Conservation (phyloP, 2,329 filamentous ascomycete genomes). For the Phialophora chinensis region DNA sequence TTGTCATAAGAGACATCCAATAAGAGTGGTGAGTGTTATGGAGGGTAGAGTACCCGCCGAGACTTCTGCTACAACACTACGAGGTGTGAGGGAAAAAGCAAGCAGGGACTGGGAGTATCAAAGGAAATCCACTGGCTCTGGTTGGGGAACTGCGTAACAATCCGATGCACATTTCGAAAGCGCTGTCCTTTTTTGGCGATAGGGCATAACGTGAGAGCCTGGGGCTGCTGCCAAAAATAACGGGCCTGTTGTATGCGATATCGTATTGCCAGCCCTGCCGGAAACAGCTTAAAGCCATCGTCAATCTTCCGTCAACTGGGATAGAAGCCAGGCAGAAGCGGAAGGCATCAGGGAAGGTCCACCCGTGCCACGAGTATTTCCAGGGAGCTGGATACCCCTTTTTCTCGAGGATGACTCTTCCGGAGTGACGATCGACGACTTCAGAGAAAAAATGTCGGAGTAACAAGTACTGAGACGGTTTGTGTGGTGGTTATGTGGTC, state of each 20-base stretch:
- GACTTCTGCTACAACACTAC: not conserved
- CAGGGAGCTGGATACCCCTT: constrained; percentile 13
- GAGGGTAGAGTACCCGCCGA: constrained; percentile 21
- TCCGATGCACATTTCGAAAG: constrained; percentile 1
- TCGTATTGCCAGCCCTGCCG: constrained; percentile 21
- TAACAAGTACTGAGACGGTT: no score
- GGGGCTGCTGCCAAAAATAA: constrained; percentile 22
- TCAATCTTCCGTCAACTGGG: constrained; percentile 12
- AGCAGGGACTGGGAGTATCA: constrained; percentile 2
- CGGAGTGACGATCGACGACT: constrained; percentile 9
- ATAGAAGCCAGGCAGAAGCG: constrained; percentile 31
- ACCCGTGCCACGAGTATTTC: constrained; percentile 29
- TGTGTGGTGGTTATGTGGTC: not conserved
- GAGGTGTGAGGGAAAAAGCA: constrained; percentile 16
- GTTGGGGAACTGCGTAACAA: not conserved
- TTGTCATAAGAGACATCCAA: constrained; percentile 1
- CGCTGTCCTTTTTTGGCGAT: constrained; percentile 13
- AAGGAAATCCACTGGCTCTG: constrained; percentile 1
- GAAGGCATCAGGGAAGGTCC: constrained; percentile 27
- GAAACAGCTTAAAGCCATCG: constrained; percentile 15
- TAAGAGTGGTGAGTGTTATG: constrained; percentile 8
- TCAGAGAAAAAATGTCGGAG: not conserved
- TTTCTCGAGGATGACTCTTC: constrained; percentile 17
- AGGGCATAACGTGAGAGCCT: constrained; percentile 7
- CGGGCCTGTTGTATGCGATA: constrained; percentile 12